Evolutionary conservation across 225 moss, liverwort and hornwort genomes (phyloP), one percentile per base, ranked within the genome.

Genomic region (Physcomitrellopsis africana): DNA sequence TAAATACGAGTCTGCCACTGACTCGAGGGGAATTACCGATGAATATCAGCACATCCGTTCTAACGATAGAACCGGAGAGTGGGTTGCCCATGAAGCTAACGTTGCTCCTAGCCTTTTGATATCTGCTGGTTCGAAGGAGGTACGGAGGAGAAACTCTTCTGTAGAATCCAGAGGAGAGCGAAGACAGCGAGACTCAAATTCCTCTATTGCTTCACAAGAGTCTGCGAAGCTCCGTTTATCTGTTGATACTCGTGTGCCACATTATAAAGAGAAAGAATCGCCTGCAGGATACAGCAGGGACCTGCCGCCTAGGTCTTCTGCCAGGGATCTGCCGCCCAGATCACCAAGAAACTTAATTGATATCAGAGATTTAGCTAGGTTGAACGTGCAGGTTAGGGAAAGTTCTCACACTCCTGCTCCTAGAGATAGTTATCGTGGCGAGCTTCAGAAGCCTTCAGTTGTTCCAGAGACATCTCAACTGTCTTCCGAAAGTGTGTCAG

Each of bases 271-370:
- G 17, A 82, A 56, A 22, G 75, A 75, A 19, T 32, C 55, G 10
- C 48, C 51, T 9, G 17, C 68, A 18, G 59, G 69, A 19, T 80
- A 77, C 55, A 82, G 82, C 51, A 72, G 78, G 46, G 82, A 85
- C 55, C 75, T 87, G 60, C 87, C 87, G 18, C 87, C 87, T 6
- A 72, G 84, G 65, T 81, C 87, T 3, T 73, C 86, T 57, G 81
- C 79, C 45, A 77, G 65, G 56, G 74, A 74, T 26, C 65, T 56
- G 69, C 56, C 59, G 51, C 74, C 17, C 74, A 74, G 72, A 43
- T 82, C 14, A 88, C 88, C 85, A 11, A 76, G 82, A 59, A 85
- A 68, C 55, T 45, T 81, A 60, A 22, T 76, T 8, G 88, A 88
- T 57, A 49, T 87, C 3, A 74, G 84, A 58, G 87, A 82, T 59